Evolutionary conservation across 805 yeast genomes (phyloP), one percentile per base, ranked within the genome.

Genomic region (Vanderwaltozyma polyspora): DNA sequence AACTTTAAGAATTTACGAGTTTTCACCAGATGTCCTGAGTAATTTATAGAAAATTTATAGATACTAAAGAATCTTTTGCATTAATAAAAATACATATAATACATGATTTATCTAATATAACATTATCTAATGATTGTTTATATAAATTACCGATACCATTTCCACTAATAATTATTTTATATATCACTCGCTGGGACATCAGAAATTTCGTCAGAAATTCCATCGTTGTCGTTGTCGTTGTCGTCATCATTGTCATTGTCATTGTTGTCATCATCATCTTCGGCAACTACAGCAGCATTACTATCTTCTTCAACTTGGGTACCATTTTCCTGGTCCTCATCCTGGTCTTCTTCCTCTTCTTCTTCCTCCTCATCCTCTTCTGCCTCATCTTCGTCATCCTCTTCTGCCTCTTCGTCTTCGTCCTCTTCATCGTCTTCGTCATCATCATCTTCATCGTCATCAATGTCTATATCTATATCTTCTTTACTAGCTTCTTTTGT

Each of bases 361-460:
- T 18, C 15, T 4, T 28, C 23, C 12, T 14, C 30, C 19, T 14
- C 29, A 9, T 25, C 22, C n/a, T n/a, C n/a, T n/a, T n/a, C n/a
- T n/a, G n/a, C n/a, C 21, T 22, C 35, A n/a, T 26, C 31, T 19
- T n/a, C 31, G 8, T 19, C 25, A 19, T 32, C 35, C 5, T 21
- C 27, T 4, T 19, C 27, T 3, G 21, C 29, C 5, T 26, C 29
- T 8, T 32, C 29, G 6, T 26, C 23, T 12, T 21, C 35, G 13
- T 26, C 27, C 3, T 33, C 19, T 10, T 33, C 28, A 6, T 33
- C 29, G 10, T 29, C 37, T 5, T 25, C 28, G 2, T 26, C 31
- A 2, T 19, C 31, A 14, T 35, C 32, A 11, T 34, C 52, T 26
- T 47, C 46, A 21, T 40, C 45, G 28, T 46, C 48, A 29, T 42